Percentiles rank a stretch among this genome's conserved stretches.
phyloP scores from a whole-genome alignment of 1,284 basidiomycete genomes.

The Boletus coffeatus region DNA sequence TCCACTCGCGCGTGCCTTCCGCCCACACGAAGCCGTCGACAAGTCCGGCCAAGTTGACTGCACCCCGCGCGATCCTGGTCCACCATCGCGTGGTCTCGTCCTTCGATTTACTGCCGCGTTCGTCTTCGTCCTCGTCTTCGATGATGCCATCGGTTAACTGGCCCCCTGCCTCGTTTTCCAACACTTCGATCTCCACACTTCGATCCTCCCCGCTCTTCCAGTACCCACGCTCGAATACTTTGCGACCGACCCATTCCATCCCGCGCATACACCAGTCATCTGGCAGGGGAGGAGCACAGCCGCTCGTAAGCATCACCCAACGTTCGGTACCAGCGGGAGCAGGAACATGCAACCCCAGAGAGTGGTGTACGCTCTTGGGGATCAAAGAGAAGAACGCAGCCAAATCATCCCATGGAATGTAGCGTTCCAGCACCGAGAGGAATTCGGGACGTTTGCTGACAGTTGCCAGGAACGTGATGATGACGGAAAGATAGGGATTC shows the following conservation, averaged over 20 bases:
- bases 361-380: conserved; percentile 50
- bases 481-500: conserved; percentile 83
- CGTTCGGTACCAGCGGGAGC: conserved; percentile 31
- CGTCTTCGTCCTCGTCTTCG: conserved; percentile 65
- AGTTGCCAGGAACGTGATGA: conserved; percentile 86
- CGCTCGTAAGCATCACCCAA: conserved; percentile 58
- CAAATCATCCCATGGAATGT: conserved; percentile 83
- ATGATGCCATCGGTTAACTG: conserved; percentile 72
- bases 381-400: conserved; percentile 61
- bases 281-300: conserved; percentile 68
- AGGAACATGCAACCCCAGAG: conserved; percentile 36
- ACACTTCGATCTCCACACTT: conserved; percentile 74
- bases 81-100: conserved; percentile 47
- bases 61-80: conserved; percentile 71
- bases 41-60: conserved; percentile 60
- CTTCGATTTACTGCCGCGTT: conserved; percentile 27
- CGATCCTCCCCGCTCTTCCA: conserved; percentile 73
- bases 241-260: conserved; percentile 90
- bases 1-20: conserved; percentile 55
- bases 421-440: conserved; percentile 61
- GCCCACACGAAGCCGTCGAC: conserved; percentile 77
- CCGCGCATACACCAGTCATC: conserved; percentile 97
- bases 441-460: conserved; percentile 61
- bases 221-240: conserved; percentile 87
- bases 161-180: conserved; percentile 55